Percentiles rank a stretch among this genome's conserved stretches.
Conservation (phyloP, 73 alveolate genomes). For the Tetrahymena thermophila region DNA sequence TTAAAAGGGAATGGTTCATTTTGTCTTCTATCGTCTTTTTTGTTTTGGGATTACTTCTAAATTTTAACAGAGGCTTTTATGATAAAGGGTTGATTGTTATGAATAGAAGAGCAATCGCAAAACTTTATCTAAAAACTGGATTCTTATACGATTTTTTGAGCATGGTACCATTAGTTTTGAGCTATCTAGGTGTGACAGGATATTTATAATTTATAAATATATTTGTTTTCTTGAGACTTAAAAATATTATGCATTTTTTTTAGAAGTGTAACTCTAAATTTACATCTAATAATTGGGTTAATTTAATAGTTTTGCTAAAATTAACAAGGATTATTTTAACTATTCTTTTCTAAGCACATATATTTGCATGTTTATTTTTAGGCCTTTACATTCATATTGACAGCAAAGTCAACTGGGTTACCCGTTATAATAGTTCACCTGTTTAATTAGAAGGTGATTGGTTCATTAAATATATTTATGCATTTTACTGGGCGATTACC, state of each 20-base stretch:
- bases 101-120: neutral
- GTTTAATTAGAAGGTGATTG: neutral
- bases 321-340: neutral
- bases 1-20: neutral
- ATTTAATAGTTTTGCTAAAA: neutral
- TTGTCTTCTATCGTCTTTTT: neutral
- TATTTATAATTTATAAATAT: neutral
- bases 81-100: neutral
- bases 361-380: neutral
- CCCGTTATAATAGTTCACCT: neutral
- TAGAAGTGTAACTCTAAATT: neutral
- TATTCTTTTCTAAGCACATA: neutral
- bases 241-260: neutral
- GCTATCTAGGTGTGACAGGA: neutral
- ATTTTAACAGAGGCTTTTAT: neutral
- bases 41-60: neutral
- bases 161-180: neutral
- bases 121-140: neutral
- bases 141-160: neutral
- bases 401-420: neutral
- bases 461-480: neutral
- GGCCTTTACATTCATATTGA: neutral
- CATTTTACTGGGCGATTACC: neutral
- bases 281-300: neutral
- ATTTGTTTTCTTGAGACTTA: neutral